Conservation (phyloP, 164 flowering plant species). For the Cinnamomum micranthum region DNA sequence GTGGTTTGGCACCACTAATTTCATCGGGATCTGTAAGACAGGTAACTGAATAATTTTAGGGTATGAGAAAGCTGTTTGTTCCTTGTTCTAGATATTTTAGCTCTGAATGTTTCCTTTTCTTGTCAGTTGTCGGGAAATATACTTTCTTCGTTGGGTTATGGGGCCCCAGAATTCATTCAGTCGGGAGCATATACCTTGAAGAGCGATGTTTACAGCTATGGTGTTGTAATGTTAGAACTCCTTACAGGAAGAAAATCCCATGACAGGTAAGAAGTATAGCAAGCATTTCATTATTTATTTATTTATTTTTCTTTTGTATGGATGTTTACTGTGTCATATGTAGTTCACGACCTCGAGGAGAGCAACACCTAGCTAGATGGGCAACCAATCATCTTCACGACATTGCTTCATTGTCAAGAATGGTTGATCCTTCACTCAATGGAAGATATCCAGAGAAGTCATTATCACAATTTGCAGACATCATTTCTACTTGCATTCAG, state of each 20-base stretch:
- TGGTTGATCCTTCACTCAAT: slow-evolving; percentile 90
- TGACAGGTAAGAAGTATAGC: background rate
- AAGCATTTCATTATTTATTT: background rate
- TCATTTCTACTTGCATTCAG: slow-evolving; percentile 83
- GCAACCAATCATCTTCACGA: slow-evolving; percentile 94
- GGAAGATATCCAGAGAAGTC: slow-evolving; percentile 78
- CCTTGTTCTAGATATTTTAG: background rate
- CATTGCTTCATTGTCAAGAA: slow-evolving; percentile 75
- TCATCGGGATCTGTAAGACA: slow-evolving; percentile 36
- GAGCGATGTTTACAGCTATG: slow-evolving; percentile 83
- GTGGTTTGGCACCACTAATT: slow-evolving; percentile 59
- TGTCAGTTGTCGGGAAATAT: background rate
- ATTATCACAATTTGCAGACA: slow-evolving; percentile 82
- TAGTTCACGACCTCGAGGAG: slow-evolving; percentile 63
- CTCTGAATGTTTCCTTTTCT: background rate
- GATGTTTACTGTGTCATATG: background rate
- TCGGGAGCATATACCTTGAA: slow-evolving; percentile 52
- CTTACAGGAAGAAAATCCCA: slow-evolving; percentile 52
- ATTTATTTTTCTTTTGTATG: background rate
- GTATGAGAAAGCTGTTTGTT: background rate
- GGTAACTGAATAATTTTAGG: slow-evolving; percentile 26
- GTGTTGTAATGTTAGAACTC: slow-evolving; percentile 83
- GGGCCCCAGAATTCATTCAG: slow-evolving; percentile 66
- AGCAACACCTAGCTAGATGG: slow-evolving; percentile 87
- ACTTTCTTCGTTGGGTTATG: slow-evolving; percentile 34